Evolutionary conservation across 2,329 filamentous ascomycete species (phyloP), one percentile per base, ranked within the genome.

Genomic region (Xylariomycetidae sp.): DNA sequence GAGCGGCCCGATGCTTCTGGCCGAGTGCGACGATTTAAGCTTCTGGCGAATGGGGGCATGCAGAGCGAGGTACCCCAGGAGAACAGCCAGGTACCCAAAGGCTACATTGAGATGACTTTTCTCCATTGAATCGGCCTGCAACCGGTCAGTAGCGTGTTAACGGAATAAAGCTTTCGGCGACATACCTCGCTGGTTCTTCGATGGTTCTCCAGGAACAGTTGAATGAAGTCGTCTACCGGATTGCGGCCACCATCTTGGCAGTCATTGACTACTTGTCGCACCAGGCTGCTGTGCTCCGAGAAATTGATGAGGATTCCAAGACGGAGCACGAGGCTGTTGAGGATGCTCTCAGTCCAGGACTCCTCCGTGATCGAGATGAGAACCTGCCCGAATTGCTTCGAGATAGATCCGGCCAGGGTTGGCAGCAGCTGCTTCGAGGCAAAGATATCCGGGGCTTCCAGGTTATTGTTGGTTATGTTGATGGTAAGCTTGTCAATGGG

Each of bases 271-370:
- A 50, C 63, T 28, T 61, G 56, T 33, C 80, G 69, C 10, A 83
- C 80, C 15, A 67, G 57, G 12, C 77, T 66, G 50, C 79, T 87
- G 52, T 86, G 81, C 55, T 95, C 88, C 7, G 85, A 76, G 34
- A 95, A 74, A 50, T 95, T 95, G 57, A 94, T 94, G 59, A 90
- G 74, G 15, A 86, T 76, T 1, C 87, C 89, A 24, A 95, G 65
- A 32, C 85, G 74, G 25, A 95, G 69, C 30, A 95, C 74, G 10
- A 95, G 68, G 30, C 76, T 72, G 45, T 94, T 82, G 33, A 89
- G 63, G 2, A 69, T 60, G 15, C 65, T 64, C 2, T 63, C 59
- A 9, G 67, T 56, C 33, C 75, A 66, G n/a, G 64, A 60, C 18
- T 68, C 67, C 28, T 64, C 65, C 5, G 61, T 60, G 36, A 76